Evolutionary conservation across 1,284 basidiomycete genomes (phyloP), one percentile per base, ranked within the genome.

Genomic region (Microbotryomycetes sp.): DNA sequence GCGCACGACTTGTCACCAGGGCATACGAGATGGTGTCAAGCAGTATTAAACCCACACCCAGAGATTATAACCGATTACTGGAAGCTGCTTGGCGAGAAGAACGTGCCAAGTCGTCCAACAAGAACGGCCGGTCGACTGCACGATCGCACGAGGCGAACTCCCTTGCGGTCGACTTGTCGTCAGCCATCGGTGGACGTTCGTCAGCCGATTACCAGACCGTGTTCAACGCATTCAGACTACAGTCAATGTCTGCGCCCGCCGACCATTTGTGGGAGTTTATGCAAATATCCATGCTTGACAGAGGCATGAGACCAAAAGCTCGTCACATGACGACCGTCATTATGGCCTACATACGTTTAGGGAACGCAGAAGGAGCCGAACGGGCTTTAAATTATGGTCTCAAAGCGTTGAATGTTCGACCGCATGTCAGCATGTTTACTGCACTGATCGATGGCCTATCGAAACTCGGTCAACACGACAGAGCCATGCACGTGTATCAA

Each of bases 211-310:
- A 18, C 11, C 9, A 9, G 11, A 41, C 35, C 35, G 18, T 41
- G 35, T 41, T 41, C 11, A 41, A 41, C 18, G 35, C 9, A 18
- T 18, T 41, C 35, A 41, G 35, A 41, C 18, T 41, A 18, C 35
- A 18, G 11, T 41, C 35, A 41, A 41, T 41, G 35, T 18, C 9
- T 11, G 18, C 35, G 35, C 35, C 35, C 18, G 35, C 50, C 56
- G 45, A 54, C 4, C 57, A 55, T 15, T 61, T 70, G 58, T 71
- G 70, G 70, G 59, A 64, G 4, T 70, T 67, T 64, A 53, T 71
- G 28, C 60, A 68, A 21, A 54, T 59, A 16, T 59, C 65, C 27
- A 53, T 71, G 49, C 49, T 71, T 52, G 65, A 68, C 30, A 57
- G 63, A 26, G 66, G 66, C 1, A 47, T 69, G 18, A 55, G 57